Base-by-base conservation (phyloP, 345 rosid species). In the Geranium rotundifolium region DNA sequence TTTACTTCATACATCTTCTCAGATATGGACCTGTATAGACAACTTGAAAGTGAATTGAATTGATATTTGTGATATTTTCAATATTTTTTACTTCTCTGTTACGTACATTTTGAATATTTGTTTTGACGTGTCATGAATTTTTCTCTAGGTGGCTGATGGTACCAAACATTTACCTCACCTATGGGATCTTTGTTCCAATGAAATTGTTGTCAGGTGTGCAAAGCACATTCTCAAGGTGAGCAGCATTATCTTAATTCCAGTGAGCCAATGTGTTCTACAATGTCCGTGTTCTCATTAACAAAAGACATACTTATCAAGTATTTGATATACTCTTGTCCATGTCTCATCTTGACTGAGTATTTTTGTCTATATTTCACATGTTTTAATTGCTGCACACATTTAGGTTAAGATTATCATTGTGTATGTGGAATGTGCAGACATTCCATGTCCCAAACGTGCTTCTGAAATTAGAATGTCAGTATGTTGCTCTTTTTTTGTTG, bases 171-270 rank as follows among this genome's bases (percentile, higher is more conserved):
- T 95, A 39, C 91, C 96, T 75, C 99, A 95, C 76, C 72, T 95
- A 57, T 85, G 93, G 96, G 96, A 90, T 79, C 95, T 95, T 69
- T 88, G 95, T 73, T 68, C 86, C 29, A 86, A 80, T 76, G 99
- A 95, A 84, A 84, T 87, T 64, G 76, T 81, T 54, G 82, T 88
- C 64, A 83, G 99, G 73, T 95, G 95, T 59, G 91, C 95, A 20
- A 95, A 95, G 76, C 99, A 95, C 75, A 69, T 88, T 62, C 64
- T 95, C 72, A 95, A 95, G 99, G 99, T 95, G 69, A 79, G 75
- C 52, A 17, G 17, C 57, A 31, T 57, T 65, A 18, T 37, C 64
- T 12, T 14, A 41, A 17, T 12, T 41, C 12, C 1, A 6, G 5
- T 41, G 50, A 5, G 37, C 37, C 37, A 31, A 7, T 31, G n/a